Evolutionary conservation across 192 early-diverging fungal genomes (phyloP).

Genomic region (Backusella australiensis): DNA sequence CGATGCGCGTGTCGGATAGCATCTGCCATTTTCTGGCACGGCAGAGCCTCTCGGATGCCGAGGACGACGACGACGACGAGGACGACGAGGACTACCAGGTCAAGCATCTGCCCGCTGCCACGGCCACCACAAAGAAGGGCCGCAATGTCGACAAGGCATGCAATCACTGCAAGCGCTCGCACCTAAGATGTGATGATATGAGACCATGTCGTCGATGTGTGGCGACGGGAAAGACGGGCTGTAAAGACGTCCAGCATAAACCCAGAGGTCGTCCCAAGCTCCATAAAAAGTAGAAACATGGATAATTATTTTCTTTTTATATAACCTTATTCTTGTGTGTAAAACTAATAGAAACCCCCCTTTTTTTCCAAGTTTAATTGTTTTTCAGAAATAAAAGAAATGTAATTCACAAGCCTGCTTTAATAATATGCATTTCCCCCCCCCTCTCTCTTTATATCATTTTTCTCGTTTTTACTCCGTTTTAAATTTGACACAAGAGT

Average conservation of each 20-base stretch:
- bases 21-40: constrained; percentile 11
- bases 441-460: no score
- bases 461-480: no score
- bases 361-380: background rate
- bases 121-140: constrained; percentile 19
- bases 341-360: no score
- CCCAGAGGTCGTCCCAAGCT: constrained; percentile 39
- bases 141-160: constrained; percentile 41
- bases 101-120: background rate
- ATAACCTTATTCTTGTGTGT: background rate
- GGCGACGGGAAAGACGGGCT: constrained; percentile 35
- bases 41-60: constrained; percentile 9
- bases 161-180: constrained; percentile 39
- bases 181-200: constrained; percentile 39
- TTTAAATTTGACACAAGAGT: no score
- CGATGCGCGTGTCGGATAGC: constrained; percentile 12
- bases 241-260: constrained; percentile 41
- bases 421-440: no score
- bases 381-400: background rate
- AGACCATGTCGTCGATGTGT: constrained; percentile 36
- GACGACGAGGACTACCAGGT: constrained; percentile 19
- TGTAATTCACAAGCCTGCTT: background rate
- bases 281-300: constrained; percentile 22
- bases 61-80: constrained; percentile 20
- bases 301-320: background rate